Percentiles rank a stretch among this genome's conserved stretches.
These are phyloP conservation scores for Sordariomycetes sp. DNA, from an alignment of 2,329 filamentous ascomycete species.

Conservation along the genomic window DNA sequence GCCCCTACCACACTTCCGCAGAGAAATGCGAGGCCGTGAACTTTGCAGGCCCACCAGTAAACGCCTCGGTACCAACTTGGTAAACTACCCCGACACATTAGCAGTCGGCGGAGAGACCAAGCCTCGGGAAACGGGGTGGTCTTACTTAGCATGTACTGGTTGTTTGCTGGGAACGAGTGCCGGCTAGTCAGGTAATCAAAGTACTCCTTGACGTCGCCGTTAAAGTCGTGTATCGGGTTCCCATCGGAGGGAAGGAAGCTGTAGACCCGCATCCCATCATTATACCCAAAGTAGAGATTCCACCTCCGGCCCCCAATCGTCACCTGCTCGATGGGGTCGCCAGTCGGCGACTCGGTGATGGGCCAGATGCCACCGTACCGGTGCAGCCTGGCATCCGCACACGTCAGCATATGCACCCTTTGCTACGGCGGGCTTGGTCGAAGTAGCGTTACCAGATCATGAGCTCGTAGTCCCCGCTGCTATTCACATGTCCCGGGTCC, in stretches of 20 bases:
- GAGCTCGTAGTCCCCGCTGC: constrained; percentile 39
- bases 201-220: constrained; percentile 38
- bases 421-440: not conserved
- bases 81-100: constrained; percentile 9
- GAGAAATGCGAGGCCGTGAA: constrained; percentile 10
- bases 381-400: constrained; percentile 25
- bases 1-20: constrained; percentile 7
- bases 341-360: constrained; percentile 17
- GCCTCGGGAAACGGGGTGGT: not conserved
- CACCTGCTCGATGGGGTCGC: constrained; percentile 33
- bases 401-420: not conserved
- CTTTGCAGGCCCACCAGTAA: constrained; percentile 11
- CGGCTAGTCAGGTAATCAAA: constrained; percentile 31
- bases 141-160: constrained; percentile 13
- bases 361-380: constrained; percentile 42
- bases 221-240: constrained; percentile 31
- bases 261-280: constrained; percentile 26
- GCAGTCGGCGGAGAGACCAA: not conserved
- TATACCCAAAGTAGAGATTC: constrained; percentile 40
- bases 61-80: constrained; percentile 13
- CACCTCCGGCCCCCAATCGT: constrained; percentile 20
- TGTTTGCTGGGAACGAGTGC: constrained; percentile 22
- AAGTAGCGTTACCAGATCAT: constrained; percentile 43
- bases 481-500: constrained; percentile 16
- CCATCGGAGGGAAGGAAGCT: constrained; percentile 19